These are phyloP conservation scores for Xylariaceae sp. DNA, from an alignment of 2,329 filamentous ascomycete species.

Conservation along the genomic window DNA sequence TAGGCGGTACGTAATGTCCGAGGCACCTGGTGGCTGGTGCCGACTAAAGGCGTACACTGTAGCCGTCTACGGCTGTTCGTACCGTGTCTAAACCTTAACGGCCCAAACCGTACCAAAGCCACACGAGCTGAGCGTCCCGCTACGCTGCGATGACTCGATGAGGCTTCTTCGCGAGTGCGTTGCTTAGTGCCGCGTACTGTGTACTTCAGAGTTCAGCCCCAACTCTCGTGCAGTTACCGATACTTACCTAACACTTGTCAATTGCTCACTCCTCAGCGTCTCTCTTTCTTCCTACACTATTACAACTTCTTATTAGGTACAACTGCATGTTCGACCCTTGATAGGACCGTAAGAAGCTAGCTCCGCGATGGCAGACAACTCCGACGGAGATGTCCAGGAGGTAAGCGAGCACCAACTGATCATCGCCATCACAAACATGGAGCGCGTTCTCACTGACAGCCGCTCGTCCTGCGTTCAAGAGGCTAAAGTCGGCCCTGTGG, in stretches of 20 bases:
- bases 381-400: constrained; percentile 32
- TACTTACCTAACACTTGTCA: not conserved
- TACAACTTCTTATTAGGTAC: not conserved
- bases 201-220: not conserved
- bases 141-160: no score
- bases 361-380: constrained; percentile 29
- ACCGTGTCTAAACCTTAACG: no score
- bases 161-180: not conserved
- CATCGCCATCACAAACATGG: not conserved
- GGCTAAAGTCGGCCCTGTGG: constrained; percentile 81
- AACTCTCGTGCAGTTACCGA: not conserved
- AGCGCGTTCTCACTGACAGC: constrained; percentile 2
- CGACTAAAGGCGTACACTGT: no score
- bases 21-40: no score
- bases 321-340: not conserved
- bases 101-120: no score
- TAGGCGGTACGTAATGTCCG: not conserved
- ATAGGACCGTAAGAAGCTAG: not conserved
- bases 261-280: not conserved
- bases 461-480: constrained; percentile 41
- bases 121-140: no score
- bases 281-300: not conserved
- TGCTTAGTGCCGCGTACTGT: not conserved
- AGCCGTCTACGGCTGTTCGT: no score
- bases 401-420: constrained; percentile 14